Conservation (phyloP, 2,329 filamentous ascomycete genomes). For the Calonectria leucothoes region DNA sequence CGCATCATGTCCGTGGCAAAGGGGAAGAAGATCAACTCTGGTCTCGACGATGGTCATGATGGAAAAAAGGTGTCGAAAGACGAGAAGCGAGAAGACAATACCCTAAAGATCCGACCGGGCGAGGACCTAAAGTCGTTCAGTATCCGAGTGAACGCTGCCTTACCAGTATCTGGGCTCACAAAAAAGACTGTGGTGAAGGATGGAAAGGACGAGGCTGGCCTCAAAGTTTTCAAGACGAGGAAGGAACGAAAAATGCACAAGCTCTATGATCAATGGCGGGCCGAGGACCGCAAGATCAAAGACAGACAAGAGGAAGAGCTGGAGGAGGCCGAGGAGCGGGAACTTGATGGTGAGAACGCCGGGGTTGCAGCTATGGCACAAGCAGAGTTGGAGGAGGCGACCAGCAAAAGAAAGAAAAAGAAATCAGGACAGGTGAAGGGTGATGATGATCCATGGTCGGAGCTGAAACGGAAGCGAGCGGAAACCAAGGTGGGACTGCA, state of each 20-base stretch:
- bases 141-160: slow-evolving; percentile 83
- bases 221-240: slow-evolving; percentile 78
- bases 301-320: slow-evolving; percentile 74
- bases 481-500: slow-evolving; percentile 63
- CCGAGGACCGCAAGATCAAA: slow-evolving; percentile 72
- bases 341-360: slow-evolving; percentile 68
- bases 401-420: slow-evolving; percentile 48
- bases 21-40: slow-evolving; percentile 69
- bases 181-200: slow-evolving; percentile 67
- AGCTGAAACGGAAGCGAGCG: slow-evolving; percentile 74
- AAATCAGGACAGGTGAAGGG: slow-evolving; percentile 64
- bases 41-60: slow-evolving; percentile 76
- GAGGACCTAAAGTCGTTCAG: slow-evolving; percentile 87
- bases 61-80: slow-evolving; percentile 38
- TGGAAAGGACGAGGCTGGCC: slow-evolving; percentile 72
- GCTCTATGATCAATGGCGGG: slow-evolving; percentile 81
- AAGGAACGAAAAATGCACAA: slow-evolving; percentile 88
- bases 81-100: slow-evolving; percentile 42
- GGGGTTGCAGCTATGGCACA: slow-evolving; percentile 59
- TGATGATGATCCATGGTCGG: slow-evolving; percentile 81
- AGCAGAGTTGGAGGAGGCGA: slow-evolving; percentile 51
- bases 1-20: slow-evolving; percentile 82
- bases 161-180: slow-evolving; percentile 80
- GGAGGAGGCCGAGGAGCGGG: slow-evolving; percentile 72
- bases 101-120: slow-evolving; percentile 81